A percentile compares a stretch with the other conserved stretches of the same genome.
Conservation (phyloP, 2,329 filamentous ascomycete genomes). For the Colletotrichum lini region DNA sequence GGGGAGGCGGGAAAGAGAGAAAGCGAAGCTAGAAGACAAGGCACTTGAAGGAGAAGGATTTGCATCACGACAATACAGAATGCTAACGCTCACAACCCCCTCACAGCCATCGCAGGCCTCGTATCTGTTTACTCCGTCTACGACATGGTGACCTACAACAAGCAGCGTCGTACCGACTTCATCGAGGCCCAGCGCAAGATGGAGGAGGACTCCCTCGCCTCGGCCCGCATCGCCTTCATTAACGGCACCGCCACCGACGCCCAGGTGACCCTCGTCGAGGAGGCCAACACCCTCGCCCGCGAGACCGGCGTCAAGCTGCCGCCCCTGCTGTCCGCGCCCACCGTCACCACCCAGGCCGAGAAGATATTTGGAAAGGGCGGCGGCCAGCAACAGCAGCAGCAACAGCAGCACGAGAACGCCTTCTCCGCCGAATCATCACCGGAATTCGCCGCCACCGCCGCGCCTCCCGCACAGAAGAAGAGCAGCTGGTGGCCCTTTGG, state of each 20-base stretch:
- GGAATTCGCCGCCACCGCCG: conserved; percentile 42
- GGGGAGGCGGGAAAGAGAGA: background rate
- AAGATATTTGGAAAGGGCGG: conserved; percentile 33
- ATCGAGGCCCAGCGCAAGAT: conserved; percentile 68
- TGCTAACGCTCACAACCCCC: conserved; percentile 6
- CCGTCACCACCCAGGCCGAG: conserved; percentile 42
- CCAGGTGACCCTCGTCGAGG: conserved; percentile 70
- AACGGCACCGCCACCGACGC: conserved; percentile 69
- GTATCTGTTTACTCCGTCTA: conserved; percentile 71
- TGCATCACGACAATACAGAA: background rate
- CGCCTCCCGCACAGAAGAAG: conserved; percentile 28
- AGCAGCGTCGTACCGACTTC: conserved; percentile 72
- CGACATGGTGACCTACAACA: conserved; percentile 75
- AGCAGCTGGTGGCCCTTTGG: conserved; percentile 55
- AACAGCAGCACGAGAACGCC: conserved; percentile 53
- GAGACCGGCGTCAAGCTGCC: conserved; percentile 63
- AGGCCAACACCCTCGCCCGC: conserved; percentile 65
- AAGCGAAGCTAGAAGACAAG: background rate
- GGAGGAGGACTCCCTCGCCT: conserved; percentile 68
- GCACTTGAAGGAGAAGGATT: background rate
- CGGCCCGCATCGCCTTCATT: conserved; percentile 73
- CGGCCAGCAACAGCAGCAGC: conserved; percentile 42
- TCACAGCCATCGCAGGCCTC: conserved; percentile 67
- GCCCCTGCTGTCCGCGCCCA: conserved; percentile 63
- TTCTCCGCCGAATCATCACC: conserved; percentile 37